Evolutionary conservation across 306 rosid species (phyloP), one percentile per base, ranked within the genome.

Genomic region (Prunus davidiana): DNA sequence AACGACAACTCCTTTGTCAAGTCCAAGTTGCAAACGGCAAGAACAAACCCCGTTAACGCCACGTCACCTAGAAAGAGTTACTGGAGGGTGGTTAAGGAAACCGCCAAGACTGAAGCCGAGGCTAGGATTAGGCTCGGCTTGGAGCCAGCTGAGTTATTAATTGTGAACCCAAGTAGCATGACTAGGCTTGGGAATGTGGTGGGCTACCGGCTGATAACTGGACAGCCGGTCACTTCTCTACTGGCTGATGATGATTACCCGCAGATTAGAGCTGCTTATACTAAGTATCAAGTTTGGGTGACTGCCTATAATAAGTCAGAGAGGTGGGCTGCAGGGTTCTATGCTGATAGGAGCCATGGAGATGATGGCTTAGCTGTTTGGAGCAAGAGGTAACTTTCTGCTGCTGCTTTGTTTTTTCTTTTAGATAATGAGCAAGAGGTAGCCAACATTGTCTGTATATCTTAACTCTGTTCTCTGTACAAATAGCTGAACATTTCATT

Each of bases 361-460:
- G 96, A 94, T 62, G 96, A 91, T 78, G 91, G 96, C 75, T 84
- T 93, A 79, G 93, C 91, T 41, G 70, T 88, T 72, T 94, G 98
- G 98, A 89, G 90, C 74, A 81, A 78, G 4, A 91, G 94, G 97
- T 92, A 81, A 83, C 19, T 58, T 56, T 55, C 14, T 20, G 2
- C 0, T 28, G 30, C 30, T 28, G 30, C 0, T 28, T 19, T 56
- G 5, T 8, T 56, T 20, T 3, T 0, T 2, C 4, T 8, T 8
- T n/a, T 8, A 8, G 61, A n/a, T 55, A 2, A 55, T 10, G n/a
- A n/a, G 61, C 22, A 19, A 55, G 27, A 51, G 56, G 20, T 51
- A 3, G 4, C 32, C 32, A 30, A 30, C 32, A 3, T 18, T 51
- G 51, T 8, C 18, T 13, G 16, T 51, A 46, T 47, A 32, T 32